Evolutionary conservation across 768 basidiomycete species (phyloP).

Genomic region (Hericium rajendrae): DNA sequence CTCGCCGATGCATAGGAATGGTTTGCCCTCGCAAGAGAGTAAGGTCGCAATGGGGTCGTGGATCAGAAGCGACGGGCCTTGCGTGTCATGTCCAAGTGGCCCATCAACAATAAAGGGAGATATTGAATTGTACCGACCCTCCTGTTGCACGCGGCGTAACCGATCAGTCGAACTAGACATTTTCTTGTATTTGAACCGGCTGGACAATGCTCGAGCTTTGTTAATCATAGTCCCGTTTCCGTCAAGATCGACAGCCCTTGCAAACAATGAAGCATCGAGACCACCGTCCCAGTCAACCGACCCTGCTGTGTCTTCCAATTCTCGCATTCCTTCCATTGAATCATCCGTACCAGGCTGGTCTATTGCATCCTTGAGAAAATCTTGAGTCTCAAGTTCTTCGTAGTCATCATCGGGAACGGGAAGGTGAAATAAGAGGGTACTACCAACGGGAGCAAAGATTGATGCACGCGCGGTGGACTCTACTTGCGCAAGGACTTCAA

Average conservation of each 20-base stretch:
- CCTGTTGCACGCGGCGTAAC: background rate
- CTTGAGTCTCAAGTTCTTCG: background rate
- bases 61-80: background rate
- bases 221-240: background rate
- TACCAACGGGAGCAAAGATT: background rate
- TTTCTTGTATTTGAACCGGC: background rate
- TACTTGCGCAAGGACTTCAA: background rate
- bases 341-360: no score
- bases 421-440: background rate
- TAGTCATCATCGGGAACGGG: background rate
- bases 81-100: no score
- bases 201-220: background rate
- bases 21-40: background rate
- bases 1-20: background rate
- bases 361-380: no score
- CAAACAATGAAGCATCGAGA: background rate
- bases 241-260: background rate
- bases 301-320: background rate
- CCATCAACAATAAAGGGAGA: no score
- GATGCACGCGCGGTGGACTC: background rate
- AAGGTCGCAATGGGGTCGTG: background rate
- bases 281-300: background rate
- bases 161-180: background rate
- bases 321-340: background rate
- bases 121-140: background rate